Evolutionary conservation across 129 eudicot genomes (phyloP).

Genomic region (Smallanthus sonchifolius): DNA sequence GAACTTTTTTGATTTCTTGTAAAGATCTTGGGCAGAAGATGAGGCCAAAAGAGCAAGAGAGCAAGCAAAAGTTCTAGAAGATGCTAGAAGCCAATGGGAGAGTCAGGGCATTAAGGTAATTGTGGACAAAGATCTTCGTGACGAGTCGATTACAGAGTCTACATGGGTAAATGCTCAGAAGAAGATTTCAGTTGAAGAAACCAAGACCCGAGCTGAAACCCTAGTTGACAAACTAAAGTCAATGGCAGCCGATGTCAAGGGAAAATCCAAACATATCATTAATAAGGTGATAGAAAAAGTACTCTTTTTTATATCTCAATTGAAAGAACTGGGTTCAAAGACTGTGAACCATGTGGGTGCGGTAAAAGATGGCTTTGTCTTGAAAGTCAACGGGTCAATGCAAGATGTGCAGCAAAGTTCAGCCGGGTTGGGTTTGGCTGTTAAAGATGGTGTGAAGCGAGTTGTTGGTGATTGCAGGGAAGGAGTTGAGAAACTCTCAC

Average conservation of each 20-base stretch:
- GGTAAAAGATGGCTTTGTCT: conserved; percentile 44
- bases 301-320: conserved; percentile 36
- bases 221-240: conserved; percentile 69
- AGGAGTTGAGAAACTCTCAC: conserved; percentile 74
- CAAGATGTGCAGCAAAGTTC: conserved; percentile 58
- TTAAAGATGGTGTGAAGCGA: conserved; percentile 67
- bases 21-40: conserved; percentile 95
- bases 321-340: conserved; percentile 48
- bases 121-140: conserved; percentile 76
- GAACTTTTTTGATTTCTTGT: conserved; percentile 7
- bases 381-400: conserved; percentile 46
- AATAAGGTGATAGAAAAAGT: conserved; percentile 52
- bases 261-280: conserved; percentile 59
- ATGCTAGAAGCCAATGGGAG: conserved; percentile 89
- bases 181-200: conserved; percentile 52
- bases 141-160: conserved; percentile 52
- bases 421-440: conserved; percentile 38
- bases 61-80: conserved; percentile 84
- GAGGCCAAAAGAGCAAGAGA: conserved; percentile 96
- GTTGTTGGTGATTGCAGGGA: conserved; percentile 76
- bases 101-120: conserved; percentile 72
- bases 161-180: conserved; percentile 73
- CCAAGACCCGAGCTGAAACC: conserved; percentile 60
- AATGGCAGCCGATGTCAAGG: conserved; percentile 62
- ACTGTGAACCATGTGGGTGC: conserved; percentile 36